Evolutionary conservation across 1,139 yeast genomes (phyloP), one percentile per base, ranked within the genome.

Genomic region (Kodamaea suecica): DNA sequence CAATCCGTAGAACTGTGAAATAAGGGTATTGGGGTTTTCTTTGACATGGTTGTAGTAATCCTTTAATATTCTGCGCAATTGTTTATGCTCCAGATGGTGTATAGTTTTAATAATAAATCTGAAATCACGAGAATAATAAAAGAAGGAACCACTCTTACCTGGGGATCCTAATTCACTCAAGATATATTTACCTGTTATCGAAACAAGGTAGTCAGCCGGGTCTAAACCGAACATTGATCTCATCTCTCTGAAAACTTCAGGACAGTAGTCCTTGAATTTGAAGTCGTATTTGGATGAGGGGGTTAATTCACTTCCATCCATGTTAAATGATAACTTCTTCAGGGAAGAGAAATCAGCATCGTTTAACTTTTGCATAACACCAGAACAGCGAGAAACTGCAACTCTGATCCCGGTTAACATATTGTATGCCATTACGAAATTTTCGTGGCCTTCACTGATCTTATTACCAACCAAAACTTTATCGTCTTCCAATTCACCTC

Each of bases 401-500:
- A 90, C 95, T 40, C 98, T 72, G 34, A 94, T 92, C 9, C 99
- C 98, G 0, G 98, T 90, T 39, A 94, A 71, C 97, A 94, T 92
- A 58, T 92, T 88, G 58, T 92, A 94, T 1, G 97, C 98, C 70
- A 92, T 81, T 24, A 88, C 87, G 52, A 84, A 94, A 58, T 90
- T 92, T 35, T 80, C 88, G 53, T 92, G 97, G 30, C 96, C 97
- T 58, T 87, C 95, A 43, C 84, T 78, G 31, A 88, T 92, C 47
- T 83, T 81, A 43, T 85, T 84, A 1, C 95, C 95, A 7, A 84
- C 82, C 27, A 82, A 57, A 3, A 82, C 88, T 33, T 71, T 68
- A 47, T 78, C 86, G 45, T 79, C 86, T 34, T 78, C 80, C 34
- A 70, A 50, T 37, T 70, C 76, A 25, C 57, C 55, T 30, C 70